phyloP scores from a whole-genome alignment of 1,284 basidiomycete species.

The Sanghuangporus weigelae region DNA sequence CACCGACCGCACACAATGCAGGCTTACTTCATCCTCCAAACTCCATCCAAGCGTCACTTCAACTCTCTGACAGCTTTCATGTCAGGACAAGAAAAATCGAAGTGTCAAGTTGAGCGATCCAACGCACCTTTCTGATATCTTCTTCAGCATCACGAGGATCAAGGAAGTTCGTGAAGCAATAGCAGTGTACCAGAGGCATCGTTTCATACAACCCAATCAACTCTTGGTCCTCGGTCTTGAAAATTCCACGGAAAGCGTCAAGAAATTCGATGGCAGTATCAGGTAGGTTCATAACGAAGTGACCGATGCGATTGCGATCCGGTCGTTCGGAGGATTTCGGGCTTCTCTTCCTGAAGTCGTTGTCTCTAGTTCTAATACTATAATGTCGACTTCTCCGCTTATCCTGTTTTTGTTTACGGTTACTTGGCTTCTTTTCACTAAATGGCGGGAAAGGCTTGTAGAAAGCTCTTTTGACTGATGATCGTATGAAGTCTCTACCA shows the following conservation, averaged over 20 bases:
- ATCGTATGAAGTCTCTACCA: slow-evolving; percentile 78
- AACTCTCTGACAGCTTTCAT: slow-evolving; percentile 54
- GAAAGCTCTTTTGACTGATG: slow-evolving; percentile 48
- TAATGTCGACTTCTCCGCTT: neutral
- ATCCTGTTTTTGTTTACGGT: slow-evolving; percentile 33
- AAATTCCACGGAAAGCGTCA: slow-evolving; percentile 78
- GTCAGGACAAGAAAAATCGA: neutral
- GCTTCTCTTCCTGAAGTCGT: neutral
- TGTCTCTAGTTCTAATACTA: no score
- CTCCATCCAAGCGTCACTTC: slow-evolving; percentile 58
- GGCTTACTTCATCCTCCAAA: slow-evolving; percentile 46
- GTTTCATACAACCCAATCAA: slow-evolving; percentile 43
- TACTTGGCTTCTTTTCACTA: slow-evolving; percentile 44
- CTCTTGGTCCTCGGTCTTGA: slow-evolving; percentile 36
- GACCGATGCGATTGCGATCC: slow-evolving; percentile 55
- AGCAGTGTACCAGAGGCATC: slow-evolving; percentile 91
- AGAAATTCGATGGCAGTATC: slow-evolving; percentile 89
- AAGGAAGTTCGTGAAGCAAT: slow-evolving; percentile 93
- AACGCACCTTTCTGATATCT: slow-evolving; percentile 77
- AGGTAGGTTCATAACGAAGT: slow-evolving; percentile 98
- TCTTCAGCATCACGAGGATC: slow-evolving; percentile 59
- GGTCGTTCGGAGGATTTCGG: slow-evolving; percentile 20
- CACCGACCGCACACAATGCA: slow-evolving; percentile 87
- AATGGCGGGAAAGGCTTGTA: slow-evolving; percentile 60
- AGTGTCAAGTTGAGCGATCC: neutral